phyloP scores from a whole-genome alignment of 1,284 basidiomycete genomes.

The Clitocybe nebularis region DNA sequence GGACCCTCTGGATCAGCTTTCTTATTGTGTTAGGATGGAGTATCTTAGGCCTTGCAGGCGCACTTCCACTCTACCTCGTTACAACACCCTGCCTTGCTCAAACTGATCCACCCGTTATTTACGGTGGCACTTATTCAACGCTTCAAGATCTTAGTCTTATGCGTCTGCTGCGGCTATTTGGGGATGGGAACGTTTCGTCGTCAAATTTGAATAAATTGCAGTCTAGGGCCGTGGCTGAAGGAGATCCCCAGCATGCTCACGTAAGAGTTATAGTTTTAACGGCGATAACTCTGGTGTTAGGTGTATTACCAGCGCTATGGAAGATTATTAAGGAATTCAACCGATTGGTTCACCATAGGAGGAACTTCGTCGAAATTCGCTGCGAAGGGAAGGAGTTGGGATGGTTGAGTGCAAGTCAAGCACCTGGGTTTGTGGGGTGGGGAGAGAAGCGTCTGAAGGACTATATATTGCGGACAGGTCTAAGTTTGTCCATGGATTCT shows the following conservation, averaged over 20 bases:
- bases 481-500: conserved; percentile 53
- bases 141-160: conserved; percentile 73
- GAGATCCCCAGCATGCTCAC: conserved; percentile 43
- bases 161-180: conserved; percentile 61
- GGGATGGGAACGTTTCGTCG: conserved; percentile 40
- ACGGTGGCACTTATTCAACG: conserved; percentile 60
- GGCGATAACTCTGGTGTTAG: conserved; percentile 54
- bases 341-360: conserved; percentile 48
- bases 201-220: conserved; percentile 25
- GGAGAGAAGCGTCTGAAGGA: conserved; percentile 70
- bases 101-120: conserved; percentile 40
- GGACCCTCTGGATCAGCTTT: conserved; percentile 61
- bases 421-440: conserved; percentile 64
- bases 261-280: conserved; percentile 66
- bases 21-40: conserved; percentile 63
- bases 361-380: conserved; percentile 56
- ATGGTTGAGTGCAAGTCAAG: conserved; percentile 59
- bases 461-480: conserved; percentile 57
- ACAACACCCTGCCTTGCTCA: conserved; percentile 63
- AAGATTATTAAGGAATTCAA: conserved; percentile 66
- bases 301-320: conserved; percentile 60
- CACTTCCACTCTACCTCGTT: conserved; percentile 69
- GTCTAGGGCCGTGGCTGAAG: conserved; percentile 34
- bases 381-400: conserved; percentile 72
- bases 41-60: conserved; percentile 59